Conservation (phyloP, 2,329 filamentous ascomycete species). For the Davidsoniella eucalypti region DNA sequence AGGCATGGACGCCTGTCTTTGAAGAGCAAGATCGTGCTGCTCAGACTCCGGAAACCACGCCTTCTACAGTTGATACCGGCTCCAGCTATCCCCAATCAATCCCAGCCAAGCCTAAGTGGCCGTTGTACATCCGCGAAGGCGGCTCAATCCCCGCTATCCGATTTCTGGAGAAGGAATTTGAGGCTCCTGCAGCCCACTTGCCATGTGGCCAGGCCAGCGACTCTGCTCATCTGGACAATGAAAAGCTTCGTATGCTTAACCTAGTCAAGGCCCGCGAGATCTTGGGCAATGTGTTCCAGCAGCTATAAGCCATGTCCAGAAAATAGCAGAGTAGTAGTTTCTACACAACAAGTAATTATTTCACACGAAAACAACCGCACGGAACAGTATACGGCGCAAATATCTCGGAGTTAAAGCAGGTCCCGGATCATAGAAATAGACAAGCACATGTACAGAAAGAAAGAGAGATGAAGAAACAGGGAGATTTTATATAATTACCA, state of each 20-base stretch:
- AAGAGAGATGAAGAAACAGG: too few species aligned
- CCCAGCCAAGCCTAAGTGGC: constrained; percentile 29
- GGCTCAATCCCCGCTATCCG: constrained; percentile 89
- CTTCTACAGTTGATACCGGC: constrained; percentile 13
- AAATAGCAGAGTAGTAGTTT: not conserved
- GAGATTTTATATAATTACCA: too few species aligned
- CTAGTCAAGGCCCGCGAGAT: constrained; percentile 84
- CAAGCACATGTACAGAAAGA: too few species aligned
- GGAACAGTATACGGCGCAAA: not conserved
- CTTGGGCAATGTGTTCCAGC: constrained; percentile 68
- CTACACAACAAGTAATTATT: not conserved
- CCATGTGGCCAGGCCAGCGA: constrained; percentile 93
- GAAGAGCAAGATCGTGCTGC: constrained; percentile 16
- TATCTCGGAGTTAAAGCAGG: too few species aligned
- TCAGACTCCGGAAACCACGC: not conserved
- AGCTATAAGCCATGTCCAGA: constrained; percentile 27
- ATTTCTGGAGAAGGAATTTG: constrained; percentile 88
- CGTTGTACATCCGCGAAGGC: constrained; percentile 82
- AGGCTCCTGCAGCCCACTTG: constrained; percentile 76
- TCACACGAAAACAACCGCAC: too few species aligned
- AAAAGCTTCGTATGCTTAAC: constrained; percentile 76
- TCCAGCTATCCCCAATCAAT: not conserved
- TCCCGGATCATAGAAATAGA: too few species aligned
- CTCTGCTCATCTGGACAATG: constrained; percentile 85
- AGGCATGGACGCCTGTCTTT: constrained; percentile 57